Evolutionary conservation across 202 grass and related monocot species (phyloP).

Genomic region (Zizania palustris): DNA sequence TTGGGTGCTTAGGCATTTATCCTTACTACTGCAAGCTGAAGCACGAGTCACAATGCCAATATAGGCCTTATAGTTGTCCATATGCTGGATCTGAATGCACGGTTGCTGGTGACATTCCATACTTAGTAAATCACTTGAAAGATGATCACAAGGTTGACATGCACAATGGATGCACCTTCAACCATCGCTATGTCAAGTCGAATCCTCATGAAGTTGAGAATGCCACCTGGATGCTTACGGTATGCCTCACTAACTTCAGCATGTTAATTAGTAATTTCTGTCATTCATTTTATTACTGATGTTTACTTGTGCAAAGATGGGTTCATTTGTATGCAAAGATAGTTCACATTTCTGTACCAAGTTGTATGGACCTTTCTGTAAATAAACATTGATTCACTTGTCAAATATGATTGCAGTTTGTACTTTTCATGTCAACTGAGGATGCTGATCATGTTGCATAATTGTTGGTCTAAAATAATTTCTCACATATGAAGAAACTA

Average conservation of each 20-base stretch:
- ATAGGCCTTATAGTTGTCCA: slow-evolving; percentile 89
- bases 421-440: slow-evolving; percentile 28
- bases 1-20: slow-evolving; percentile 85
- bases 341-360: neutral
- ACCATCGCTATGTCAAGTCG: slow-evolving; percentile 97
- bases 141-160: slow-evolving; percentile 99
- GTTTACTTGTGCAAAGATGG: slow-evolving; percentile 16
- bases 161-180: slow-evolving; percentile 92
- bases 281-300: neutral
- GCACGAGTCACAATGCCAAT: slow-evolving; percentile 90
- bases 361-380: neutral
- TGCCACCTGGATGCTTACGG: slow-evolving; percentile 99
- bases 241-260: slow-evolving; percentile 27
- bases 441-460: neutral
- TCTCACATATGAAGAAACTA: neutral
- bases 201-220: slow-evolving; percentile 99
- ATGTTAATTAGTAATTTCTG: slow-evolving; percentile 24
- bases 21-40: slow-evolving; percentile 97
- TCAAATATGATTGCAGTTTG: slow-evolving; percentile 1
- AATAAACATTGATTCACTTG: neutral
- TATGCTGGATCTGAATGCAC: slow-evolving; percentile 98
- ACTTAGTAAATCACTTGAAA: slow-evolving; percentile 92
- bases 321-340: slow-evolving; percentile 4
- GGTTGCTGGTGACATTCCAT: slow-evolving; percentile 81
- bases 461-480: neutral